Percentiles rank a stretch among this genome's conserved stretches.
Evolutionary conservation across 1,284 basidiomycete genomes (phyloP).

Genomic region (Melampsora larici-populina): DNA sequence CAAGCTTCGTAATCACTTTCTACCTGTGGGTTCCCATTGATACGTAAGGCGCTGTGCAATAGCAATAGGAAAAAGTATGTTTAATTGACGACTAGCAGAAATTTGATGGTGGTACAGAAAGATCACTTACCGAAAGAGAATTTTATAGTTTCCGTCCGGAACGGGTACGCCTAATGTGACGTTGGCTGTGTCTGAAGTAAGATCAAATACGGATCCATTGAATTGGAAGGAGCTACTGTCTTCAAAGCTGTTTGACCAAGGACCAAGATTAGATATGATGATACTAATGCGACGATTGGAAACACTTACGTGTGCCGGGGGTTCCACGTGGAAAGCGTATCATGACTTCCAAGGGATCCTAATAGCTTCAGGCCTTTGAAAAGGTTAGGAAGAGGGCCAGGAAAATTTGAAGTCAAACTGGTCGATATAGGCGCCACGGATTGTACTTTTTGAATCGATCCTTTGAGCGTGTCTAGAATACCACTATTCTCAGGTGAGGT

Average conservation of each 20-base stretch:
- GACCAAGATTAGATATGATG: not conserved
- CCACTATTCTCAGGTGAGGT: not conserved
- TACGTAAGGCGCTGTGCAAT: slow-evolving; percentile 20
- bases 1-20: slow-evolving; percentile 37
- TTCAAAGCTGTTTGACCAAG: not conserved
- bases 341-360: slow-evolving; percentile 27
- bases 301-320: slow-evolving; percentile 33
- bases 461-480: no score
- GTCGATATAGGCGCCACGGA: not conserved
- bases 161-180: slow-evolving; percentile 6
- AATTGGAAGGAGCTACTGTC: slow-evolving; percentile 28
- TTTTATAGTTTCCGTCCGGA: slow-evolving; percentile 31
- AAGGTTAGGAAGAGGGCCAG: slow-evolving; percentile 10
- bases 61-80: no score
- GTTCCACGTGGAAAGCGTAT: slow-evolving; percentile 32
- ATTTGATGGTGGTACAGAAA: not conserved
- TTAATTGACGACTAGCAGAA: not conserved
- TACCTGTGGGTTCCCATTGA: slow-evolving; percentile 21
- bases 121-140: slow-evolving; percentile 31
- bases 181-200: slow-evolving; percentile 3
- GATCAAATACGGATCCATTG: slow-evolving; percentile 26
- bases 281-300: not conserved
- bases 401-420: not conserved
- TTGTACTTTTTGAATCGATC: not conserved
- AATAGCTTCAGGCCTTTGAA: slow-evolving; percentile 25